Evolutionary conservation across 2,329 filamentous ascomycete genomes (phyloP).

Genomic region (Pestalotiopsis fici): DNA sequence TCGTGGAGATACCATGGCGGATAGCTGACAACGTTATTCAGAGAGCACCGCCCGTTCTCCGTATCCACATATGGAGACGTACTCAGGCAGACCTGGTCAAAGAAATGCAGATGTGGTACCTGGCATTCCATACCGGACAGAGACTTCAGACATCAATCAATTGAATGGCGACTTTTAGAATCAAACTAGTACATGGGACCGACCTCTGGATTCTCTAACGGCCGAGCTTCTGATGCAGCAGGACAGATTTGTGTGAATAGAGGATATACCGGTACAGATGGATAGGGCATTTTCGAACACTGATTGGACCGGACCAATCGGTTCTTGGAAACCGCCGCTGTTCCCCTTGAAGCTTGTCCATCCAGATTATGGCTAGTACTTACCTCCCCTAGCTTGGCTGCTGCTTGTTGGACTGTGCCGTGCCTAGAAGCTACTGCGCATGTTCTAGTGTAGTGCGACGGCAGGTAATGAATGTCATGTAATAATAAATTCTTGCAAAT

Average conservation of each 20-base stretch:
- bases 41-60: not conserved
- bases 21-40: not conserved
- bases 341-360: not conserved
- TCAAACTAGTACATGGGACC: not conserved
- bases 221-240: too few relatives aligned
- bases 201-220: not conserved
- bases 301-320: not conserved
- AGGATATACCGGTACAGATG: too few relatives aligned
- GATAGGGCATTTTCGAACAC: not conserved
- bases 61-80: not conserved
- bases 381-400: not conserved
- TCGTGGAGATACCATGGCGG: not conserved
- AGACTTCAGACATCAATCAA: not conserved
- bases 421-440: not conserved
- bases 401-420: not conserved
- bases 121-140: not conserved
- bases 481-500: not conserved
- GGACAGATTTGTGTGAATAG: too few relatives aligned
- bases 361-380: not conserved
- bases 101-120: not conserved
- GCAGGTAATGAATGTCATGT: too few relatives aligned
- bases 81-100: not conserved
- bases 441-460: not conserved
- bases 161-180: not conserved
- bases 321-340: not conserved